phyloP scores from a whole-genome alignment of 768 basidiomycete genomes.

The Antrodiella citrinella region DNA sequence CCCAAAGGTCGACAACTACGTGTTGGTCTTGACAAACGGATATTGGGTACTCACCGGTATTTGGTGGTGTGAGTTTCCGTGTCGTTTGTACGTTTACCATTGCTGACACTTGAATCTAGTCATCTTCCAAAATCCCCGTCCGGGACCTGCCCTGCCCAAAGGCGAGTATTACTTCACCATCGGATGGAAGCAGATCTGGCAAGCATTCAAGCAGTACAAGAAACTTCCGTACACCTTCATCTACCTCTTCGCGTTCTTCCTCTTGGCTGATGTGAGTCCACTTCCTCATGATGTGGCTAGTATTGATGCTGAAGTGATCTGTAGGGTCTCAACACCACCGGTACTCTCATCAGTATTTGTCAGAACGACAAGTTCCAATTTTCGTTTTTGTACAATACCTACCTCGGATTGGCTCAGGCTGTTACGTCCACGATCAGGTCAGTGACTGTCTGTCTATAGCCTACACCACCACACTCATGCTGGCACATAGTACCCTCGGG shows the following conservation, averaged over 20 bases:
- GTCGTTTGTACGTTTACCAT: neutral
- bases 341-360: slow-evolving; percentile 65
- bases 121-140: slow-evolving; percentile 77
- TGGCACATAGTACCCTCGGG: slow-evolving; percentile 44
- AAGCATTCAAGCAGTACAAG: slow-evolving; percentile 66
- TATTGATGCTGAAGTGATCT: neutral
- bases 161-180: slow-evolving; percentile 72
- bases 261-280: slow-evolving; percentile 64
- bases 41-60: slow-evolving; percentile 78
- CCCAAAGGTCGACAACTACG: slow-evolving; percentile 66
- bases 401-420: slow-evolving; percentile 69
- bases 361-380: slow-evolving; percentile 78
- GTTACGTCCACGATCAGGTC: slow-evolving; percentile 52
- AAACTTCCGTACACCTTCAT: slow-evolving; percentile 75
- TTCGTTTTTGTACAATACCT: slow-evolving; percentile 76
- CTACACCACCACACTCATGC: neutral
- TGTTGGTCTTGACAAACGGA: slow-evolving; percentile 59
- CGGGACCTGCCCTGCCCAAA: slow-evolving; percentile 71
- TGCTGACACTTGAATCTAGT: slow-evolving; percentile 34
- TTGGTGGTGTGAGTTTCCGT: slow-evolving; percentile 70
- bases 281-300: neutral
- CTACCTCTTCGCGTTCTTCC: slow-evolving; percentile 69
- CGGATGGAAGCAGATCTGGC: slow-evolving; percentile 87
- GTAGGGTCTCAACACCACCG: slow-evolving; percentile 76
- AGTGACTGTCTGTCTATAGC: too few species aligned